Percentiles rank a stretch among this genome's conserved stretches.
Evolutionary conservation across 257 asterid species (phyloP).

Genomic region (Salvia miltiorrhiza): DNA sequence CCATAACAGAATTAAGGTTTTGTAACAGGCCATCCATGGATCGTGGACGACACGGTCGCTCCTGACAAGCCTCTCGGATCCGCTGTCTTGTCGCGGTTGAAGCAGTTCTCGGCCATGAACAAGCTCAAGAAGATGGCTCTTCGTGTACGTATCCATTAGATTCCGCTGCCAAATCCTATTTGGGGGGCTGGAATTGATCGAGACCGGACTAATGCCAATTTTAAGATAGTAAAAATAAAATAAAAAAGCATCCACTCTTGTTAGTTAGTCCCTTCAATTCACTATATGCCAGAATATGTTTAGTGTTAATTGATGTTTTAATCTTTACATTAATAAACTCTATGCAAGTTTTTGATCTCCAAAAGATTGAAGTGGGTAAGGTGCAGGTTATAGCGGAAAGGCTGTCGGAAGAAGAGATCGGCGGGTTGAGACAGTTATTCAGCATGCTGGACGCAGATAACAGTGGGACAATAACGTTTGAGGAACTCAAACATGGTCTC

Average conservation of each 20-base stretch:
- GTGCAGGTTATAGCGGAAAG: constrained; percentile 91
- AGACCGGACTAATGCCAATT: too few relatives aligned
- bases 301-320: too few relatives aligned
- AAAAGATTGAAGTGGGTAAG: too few relatives aligned
- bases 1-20: background rate
- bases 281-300: too few relatives aligned
- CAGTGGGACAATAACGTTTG: constrained; percentile 82
- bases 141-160: constrained; percentile 42
- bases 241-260: too few relatives aligned
- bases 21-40: constrained; percentile 89
- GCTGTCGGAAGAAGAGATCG: constrained; percentile 92
- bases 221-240: too few relatives aligned
- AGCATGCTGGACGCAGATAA: constrained; percentile 83
- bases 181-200: too few relatives aligned
- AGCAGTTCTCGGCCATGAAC: constrained; percentile 95
- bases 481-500: constrained; percentile 79
- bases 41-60: constrained; percentile 85
- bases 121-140: constrained; percentile 98
- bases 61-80: constrained; percentile 93
- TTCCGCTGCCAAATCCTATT: too few relatives aligned
- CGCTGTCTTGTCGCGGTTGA: constrained; percentile 75
- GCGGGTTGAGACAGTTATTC: constrained; percentile 83
- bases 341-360: too few relatives aligned
- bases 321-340: too few relatives aligned
- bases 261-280: too few relatives aligned